These are phyloP conservation scores for Xylariaceae sp. DNA, from an alignment of 2,329 filamentous ascomycete genomes.

Conservation along the genomic window DNA sequence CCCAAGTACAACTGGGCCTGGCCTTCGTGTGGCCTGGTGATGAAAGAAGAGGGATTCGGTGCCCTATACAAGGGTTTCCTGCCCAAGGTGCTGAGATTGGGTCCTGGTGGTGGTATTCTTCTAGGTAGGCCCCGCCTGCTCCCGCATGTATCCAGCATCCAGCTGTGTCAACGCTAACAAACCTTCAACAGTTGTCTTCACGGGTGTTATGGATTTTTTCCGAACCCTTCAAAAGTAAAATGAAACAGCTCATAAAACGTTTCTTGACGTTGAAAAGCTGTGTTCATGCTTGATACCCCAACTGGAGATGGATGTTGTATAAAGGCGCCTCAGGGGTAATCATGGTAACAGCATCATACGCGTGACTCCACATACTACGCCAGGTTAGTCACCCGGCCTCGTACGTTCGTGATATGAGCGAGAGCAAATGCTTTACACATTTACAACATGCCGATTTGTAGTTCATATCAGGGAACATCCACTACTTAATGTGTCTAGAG, in stretches of 20 bases:
- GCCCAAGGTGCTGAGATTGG: constrained; percentile 79
- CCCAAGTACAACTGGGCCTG: constrained; percentile 99
- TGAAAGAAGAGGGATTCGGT: constrained; percentile 85
- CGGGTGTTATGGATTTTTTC: constrained; percentile 26
- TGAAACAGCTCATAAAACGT: constrained; percentile 6
- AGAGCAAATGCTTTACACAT: constrained; percentile 4
- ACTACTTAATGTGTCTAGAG: too few relatives aligned
- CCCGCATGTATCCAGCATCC: background rate
- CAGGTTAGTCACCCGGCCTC: background rate
- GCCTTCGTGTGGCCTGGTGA: constrained; percentile 77
- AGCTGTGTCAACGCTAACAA: background rate
- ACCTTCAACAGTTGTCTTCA: constrained; percentile 19
- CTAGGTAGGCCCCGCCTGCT: constrained; percentile 41
- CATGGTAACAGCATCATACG: constrained; percentile 6
- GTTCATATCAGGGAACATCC: too few relatives aligned
- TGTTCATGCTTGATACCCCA: constrained; percentile 15
- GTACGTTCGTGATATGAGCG: background rate
- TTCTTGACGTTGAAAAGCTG: background rate
- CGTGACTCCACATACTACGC: background rate
- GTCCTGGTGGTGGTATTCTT: constrained; percentile 53
- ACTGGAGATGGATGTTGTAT: constrained; percentile 11
- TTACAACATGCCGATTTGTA: too few relatives aligned
- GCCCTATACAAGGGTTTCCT: constrained; percentile 97
- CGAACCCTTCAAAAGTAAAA: constrained; percentile 17
- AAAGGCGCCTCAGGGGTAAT: background rate